phyloP scores from a whole-genome alignment of 2,329 filamentous ascomycete genomes.

The Arthrobotrys musiformis region DNA sequence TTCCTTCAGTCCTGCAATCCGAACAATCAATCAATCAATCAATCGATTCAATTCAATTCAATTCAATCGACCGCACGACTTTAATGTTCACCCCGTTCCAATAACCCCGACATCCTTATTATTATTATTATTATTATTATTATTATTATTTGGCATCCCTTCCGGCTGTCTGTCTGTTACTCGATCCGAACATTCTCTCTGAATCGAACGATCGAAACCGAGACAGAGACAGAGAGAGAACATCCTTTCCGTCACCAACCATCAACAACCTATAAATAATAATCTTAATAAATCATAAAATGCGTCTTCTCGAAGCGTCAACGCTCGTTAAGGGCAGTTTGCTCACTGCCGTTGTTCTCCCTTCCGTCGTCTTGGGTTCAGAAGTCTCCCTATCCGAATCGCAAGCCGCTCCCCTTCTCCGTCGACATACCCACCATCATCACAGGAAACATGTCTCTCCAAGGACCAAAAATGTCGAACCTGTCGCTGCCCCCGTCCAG shows the following conservation, averaged over 20 bases:
- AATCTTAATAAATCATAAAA: not conserved
- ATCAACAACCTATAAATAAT: too few species aligned
- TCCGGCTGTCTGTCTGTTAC: not conserved
- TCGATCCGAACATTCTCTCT: not conserved
- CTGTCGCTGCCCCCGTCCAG: constrained; percentile 61
- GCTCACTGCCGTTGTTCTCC: constrained; percentile 42
- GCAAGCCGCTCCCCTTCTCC: constrained; percentile 4
- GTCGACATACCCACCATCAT: constrained; percentile 43
- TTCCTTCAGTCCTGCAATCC: not conserved
- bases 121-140: too few species aligned
- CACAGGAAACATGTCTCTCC: constrained; percentile 56
- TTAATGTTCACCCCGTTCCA: constrained; percentile 2
- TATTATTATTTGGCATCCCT: too few species aligned
- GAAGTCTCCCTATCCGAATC: constrained; percentile 26
- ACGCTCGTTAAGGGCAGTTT: constrained; percentile 42
- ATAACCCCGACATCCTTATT: not conserved
- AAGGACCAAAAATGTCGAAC: constrained; percentile 20
- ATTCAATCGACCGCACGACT: not conserved
- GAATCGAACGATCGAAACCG: not conserved
- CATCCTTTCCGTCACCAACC: too few species aligned
- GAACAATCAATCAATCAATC: not conserved
- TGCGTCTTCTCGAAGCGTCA: constrained; percentile 37
- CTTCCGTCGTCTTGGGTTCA: constrained; percentile 33
- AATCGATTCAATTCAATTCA: too few species aligned
- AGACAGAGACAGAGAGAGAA: too few species aligned